phyloP scores from a whole-genome alignment of 768 basidiomycete species.

The Agrocybe chaxingu region DNA sequence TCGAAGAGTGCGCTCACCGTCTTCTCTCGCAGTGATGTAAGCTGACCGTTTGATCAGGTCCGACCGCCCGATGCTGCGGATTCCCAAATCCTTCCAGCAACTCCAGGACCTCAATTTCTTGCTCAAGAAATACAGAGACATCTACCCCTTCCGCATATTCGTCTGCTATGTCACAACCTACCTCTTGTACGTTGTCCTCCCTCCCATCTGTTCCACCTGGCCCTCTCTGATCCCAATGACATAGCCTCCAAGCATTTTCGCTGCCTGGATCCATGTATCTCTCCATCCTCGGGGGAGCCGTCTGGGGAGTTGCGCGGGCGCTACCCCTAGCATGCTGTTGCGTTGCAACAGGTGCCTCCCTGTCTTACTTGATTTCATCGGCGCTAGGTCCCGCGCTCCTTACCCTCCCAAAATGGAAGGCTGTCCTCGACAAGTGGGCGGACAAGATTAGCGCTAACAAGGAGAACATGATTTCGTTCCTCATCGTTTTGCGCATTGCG shows the following conservation, averaged over 20 bases:
- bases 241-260: conserved; percentile 92
- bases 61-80: conserved; percentile 71
- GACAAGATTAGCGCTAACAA: conserved; percentile 74
- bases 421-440: conserved; percentile 78
- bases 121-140: conserved; percentile 88
- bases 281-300: conserved; percentile 92
- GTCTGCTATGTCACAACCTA: conserved; percentile 88
- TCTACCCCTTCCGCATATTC: conserved; percentile 82
- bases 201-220: background rate
- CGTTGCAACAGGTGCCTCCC: conserved; percentile 84
- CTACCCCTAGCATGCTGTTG: conserved; percentile 90
- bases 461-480: conserved; percentile 85
- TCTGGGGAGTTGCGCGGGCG: conserved; percentile 87
- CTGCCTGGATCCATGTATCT: conserved; percentile 98
- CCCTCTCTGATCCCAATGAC: background rate
- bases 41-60: conserved; percentile 38
- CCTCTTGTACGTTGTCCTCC: conserved; percentile 69
- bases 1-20: conserved; percentile 62
- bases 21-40: conserved; percentile 5
- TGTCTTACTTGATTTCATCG: conserved; percentile 91
- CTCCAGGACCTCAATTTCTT: conserved; percentile 82
- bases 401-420: conserved; percentile 81
- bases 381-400: conserved; percentile 91
- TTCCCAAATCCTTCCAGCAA: conserved; percentile 87
- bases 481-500: conserved; percentile 92